phyloP scores from a whole-genome alignment of 768 basidiomycete genomes.

The Naematelia aurantialba region DNA sequence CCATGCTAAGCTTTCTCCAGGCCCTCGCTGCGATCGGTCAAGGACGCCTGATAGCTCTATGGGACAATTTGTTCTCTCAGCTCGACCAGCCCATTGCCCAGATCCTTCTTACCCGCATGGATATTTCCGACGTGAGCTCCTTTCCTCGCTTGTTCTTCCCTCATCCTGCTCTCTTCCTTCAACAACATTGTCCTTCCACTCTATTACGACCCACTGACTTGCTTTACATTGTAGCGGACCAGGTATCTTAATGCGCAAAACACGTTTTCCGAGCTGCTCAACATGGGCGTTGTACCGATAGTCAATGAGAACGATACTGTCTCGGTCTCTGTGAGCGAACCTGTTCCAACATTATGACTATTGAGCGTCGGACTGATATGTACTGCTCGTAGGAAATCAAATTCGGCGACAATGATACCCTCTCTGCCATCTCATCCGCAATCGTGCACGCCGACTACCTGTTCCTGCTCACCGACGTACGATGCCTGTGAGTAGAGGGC shows the following conservation, averaged over 20 bases:
- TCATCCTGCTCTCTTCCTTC: too few relatives aligned
- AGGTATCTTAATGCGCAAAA: conserved; percentile 95
- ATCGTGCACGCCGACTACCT: conserved; percentile 98
- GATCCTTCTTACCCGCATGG: conserved; percentile 85
- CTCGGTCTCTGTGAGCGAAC: conserved; percentile 72
- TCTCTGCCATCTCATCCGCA: conserved; percentile 93
- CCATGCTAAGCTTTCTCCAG: conserved; percentile 52
- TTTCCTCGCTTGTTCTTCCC: too few relatives aligned
- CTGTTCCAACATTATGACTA: neutral
- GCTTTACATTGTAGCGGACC: conserved; percentile 73
- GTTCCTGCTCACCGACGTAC: conserved; percentile 93
- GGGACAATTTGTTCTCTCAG: conserved; percentile 94
- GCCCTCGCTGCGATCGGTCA: conserved; percentile 96
- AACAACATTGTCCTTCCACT: conserved; percentile 28
- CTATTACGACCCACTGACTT: neutral
- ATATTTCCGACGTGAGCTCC: conserved; percentile 93
- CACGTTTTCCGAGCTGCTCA: conserved; percentile 83
- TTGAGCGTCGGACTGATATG: neutral
- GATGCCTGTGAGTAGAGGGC: conserved; percentile 66
- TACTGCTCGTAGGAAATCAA: conserved; percentile 80
- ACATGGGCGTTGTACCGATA: conserved; percentile 93
- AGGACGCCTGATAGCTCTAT: conserved; percentile 89
- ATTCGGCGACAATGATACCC: conserved; percentile 98
- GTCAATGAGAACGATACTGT: conserved; percentile 99
- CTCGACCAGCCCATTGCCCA: conserved; percentile 94